These are phyloP conservation scores for Pyrus betulifolia DNA, from an alignment of 306 rosid species.

Conservation along the genomic window DNA sequence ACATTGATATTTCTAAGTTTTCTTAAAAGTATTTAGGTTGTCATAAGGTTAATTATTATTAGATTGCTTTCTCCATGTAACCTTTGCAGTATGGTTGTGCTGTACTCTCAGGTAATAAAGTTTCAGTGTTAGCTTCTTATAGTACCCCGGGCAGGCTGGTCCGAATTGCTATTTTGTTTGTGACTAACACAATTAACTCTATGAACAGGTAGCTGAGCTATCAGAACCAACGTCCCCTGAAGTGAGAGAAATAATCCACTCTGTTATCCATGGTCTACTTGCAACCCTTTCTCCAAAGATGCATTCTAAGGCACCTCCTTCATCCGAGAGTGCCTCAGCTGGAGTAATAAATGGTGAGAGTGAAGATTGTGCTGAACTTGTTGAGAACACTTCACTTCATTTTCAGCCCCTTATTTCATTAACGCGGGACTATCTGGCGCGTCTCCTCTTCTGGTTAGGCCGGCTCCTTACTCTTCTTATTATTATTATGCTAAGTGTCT, in stretches of 20 bases:
- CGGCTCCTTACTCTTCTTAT: neutral
- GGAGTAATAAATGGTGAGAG: slow-evolving; percentile 41
- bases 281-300: slow-evolving; percentile 93
- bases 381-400: slow-evolving; percentile 75
- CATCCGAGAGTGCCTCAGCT: slow-evolving; percentile 49
- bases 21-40: slow-evolving; percentile 4
- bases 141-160: neutral
- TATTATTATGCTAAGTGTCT: neutral
- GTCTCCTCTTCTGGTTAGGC: slow-evolving; percentile 90
- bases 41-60: neutral
- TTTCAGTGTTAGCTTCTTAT: neutral
- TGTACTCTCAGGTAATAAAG: neutral
- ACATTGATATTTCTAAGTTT: neutral
- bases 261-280: slow-evolving; percentile 88
- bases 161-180: slow-evolving; percentile 2
- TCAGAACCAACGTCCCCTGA: slow-evolving; percentile 84
- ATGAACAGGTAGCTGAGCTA: slow-evolving; percentile 77
- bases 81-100: neutral
- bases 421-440: slow-evolving; percentile 81
- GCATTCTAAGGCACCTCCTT: slow-evolving; percentile 67
- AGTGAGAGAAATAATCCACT: slow-evolving; percentile 65
- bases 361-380: slow-evolving; percentile 77
- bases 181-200: neutral
- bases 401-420: slow-evolving; percentile 74
- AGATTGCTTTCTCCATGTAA: neutral